Conservation (phyloP, 306 rosid species). For the Inga leiocalycina region DNA sequence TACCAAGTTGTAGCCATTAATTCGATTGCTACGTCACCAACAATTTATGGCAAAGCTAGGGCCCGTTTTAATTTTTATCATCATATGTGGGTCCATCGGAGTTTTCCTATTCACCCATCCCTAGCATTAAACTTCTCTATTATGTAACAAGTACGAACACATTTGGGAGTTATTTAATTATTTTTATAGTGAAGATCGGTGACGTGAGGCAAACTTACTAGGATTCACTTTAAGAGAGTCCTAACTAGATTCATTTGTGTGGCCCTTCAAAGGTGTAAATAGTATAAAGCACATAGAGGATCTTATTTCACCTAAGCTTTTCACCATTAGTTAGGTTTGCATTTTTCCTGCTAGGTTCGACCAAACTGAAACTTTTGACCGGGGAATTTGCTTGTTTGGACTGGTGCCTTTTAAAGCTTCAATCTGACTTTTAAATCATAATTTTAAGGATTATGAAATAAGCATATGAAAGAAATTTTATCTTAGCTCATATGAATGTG, state of each 20-base stretch:
- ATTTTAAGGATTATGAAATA: no score
- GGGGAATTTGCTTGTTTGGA: background rate
- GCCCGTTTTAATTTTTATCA: constrained; percentile 30
- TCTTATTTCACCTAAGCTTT: constrained; percentile 3
- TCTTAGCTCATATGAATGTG: no score
- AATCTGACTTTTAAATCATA: no score
- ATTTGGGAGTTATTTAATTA: background rate
- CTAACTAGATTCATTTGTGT: background rate
- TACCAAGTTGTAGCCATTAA: constrained; percentile 31
- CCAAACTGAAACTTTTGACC: background rate
- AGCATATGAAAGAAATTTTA: no score
- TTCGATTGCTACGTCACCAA: constrained; percentile 39
- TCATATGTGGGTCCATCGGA: constrained; percentile 24
- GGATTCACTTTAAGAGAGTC: background rate
- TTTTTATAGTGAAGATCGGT: background rate
- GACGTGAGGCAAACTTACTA: background rate
- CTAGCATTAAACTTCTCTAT: background rate
- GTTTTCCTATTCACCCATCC: constrained; percentile 13
- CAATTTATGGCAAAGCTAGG: constrained; percentile 43
- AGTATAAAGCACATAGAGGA: background rate
- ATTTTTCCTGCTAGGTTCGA: background rate
- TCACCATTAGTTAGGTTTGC: background rate
- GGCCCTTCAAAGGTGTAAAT: background rate
- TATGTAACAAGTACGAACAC: background rate
- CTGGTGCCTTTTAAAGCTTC: no score